A percentile compares a stretch with the other conserved stretches of the same genome.
These are phyloP conservation scores for Yamadazyma diddensiae DNA, from an alignment of 1,139 yeast genomes.

Conservation along the genomic window DNA sequence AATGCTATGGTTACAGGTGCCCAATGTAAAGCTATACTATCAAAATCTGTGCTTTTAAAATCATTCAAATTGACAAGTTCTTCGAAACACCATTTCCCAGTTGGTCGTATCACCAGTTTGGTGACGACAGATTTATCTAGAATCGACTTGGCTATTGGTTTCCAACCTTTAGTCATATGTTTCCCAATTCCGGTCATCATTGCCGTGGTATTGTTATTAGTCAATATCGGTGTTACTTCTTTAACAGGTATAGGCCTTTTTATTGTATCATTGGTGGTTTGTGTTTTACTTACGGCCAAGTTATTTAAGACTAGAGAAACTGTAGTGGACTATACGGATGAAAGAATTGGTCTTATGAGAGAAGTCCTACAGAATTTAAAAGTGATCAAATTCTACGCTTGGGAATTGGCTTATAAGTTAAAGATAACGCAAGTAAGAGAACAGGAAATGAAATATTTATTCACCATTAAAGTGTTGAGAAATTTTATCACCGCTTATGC, in stretches of 20 bases:
- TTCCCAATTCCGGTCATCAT: conserved; percentile 46
- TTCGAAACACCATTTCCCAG: conserved; percentile 34
- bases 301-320: conserved; percentile 37
- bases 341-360: conserved; percentile 43
- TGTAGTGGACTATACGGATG: conserved; percentile 40
- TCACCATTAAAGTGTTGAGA: conserved; percentile 43
- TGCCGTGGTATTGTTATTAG: conserved; percentile 34
- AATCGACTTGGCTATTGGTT: conserved; percentile 47
- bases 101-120: conserved; percentile 42
- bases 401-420: conserved; percentile 45
- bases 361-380: conserved; percentile 43
- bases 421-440: conserved; percentile 34
- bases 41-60: conserved; percentile 38
- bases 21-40: conserved; percentile 39
- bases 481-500: conserved; percentile 48
- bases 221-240: conserved; percentile 38
- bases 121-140: conserved; percentile 46
- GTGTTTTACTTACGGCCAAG: conserved; percentile 35
- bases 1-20: conserved; percentile 49
- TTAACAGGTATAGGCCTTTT: conserved; percentile 46
- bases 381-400: conserved; percentile 45
- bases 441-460: conserved; percentile 39
- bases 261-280: conserved; percentile 34
- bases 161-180: conserved; percentile 43
- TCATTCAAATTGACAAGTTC: conserved; percentile 37